A percentile compares a stretch with the other conserved stretches of the same genome.
These are phyloP conservation scores for Sequoia sempervirens DNA, from an alignment of 75 land plant species.

Conservation along the genomic window DNA sequence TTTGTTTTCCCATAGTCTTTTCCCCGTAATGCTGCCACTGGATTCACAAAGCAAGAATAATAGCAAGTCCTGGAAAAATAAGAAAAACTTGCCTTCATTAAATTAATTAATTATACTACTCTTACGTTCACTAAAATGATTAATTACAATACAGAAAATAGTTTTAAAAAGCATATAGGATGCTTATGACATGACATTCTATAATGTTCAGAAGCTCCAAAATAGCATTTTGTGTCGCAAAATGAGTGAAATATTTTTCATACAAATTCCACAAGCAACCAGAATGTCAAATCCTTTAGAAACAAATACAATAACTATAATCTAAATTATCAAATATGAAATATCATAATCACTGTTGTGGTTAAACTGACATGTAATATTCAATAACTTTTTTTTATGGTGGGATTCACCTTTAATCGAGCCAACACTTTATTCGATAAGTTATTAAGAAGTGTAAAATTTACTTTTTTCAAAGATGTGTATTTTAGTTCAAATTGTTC, in stretches of 20 bases:
- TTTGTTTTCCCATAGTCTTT: slow-evolving; percentile 97
- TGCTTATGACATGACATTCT: neutral
- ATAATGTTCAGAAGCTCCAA: neutral
- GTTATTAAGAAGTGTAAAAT: neutral
- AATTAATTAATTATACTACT: slow-evolving; percentile 8
- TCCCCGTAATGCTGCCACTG: slow-evolving; percentile 96
- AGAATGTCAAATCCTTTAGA: neutral
- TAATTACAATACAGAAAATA: neutral
- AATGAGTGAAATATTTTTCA: neutral
- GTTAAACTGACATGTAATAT: neutral
- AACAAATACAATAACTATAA: neutral
- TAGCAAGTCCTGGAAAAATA: slow-evolving; percentile 7
- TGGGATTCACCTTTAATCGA: neutral
- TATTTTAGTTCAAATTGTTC: too few relatives aligned
- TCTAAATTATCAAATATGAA: neutral
- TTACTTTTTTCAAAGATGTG: too few relatives aligned
- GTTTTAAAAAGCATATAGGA: neutral
- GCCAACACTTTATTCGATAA: neutral
- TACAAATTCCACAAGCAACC: neutral
- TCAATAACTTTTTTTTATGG: neutral
- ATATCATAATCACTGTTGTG: neutral
- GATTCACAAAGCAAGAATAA: slow-evolving; percentile 20
- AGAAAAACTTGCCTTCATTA: slow-evolving; percentile 6
- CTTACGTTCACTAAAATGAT: neutral
- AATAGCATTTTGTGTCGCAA: neutral